A percentile compares a stretch with the other conserved stretches of the same genome.
These are phyloP conservation scores for Delitschia confertaspora DNA, from an alignment of 495 filamentous ascomycete genomes.

Conservation along the genomic window DNA sequence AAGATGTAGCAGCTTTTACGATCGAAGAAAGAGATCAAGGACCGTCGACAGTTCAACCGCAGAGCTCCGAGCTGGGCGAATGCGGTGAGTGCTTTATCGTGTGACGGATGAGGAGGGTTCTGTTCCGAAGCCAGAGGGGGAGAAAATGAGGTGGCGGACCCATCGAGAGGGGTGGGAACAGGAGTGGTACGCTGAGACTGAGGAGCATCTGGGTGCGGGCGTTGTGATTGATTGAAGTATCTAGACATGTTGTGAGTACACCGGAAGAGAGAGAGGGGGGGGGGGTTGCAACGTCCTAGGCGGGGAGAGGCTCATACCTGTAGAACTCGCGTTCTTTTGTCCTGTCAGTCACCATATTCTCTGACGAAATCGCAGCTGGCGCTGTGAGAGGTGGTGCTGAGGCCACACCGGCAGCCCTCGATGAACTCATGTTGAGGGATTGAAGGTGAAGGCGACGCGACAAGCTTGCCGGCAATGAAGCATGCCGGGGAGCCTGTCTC, in stretches of 20 bases:
- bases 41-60: slow-evolving; percentile 45
- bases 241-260: slow-evolving; percentile 4
- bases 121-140: neutral
- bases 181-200: neutral
- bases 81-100: slow-evolving; percentile 54
- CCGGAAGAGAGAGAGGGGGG: neutral
- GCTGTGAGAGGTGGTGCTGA: neutral
- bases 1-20: slow-evolving; percentile 51
- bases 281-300: neutral
- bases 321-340: slow-evolving; percentile 25
- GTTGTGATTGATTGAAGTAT: slow-evolving; percentile 21
- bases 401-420: too few species aligned
- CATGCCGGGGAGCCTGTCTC: too few species aligned
- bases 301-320: slow-evolving; percentile 4
- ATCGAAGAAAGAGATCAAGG: slow-evolving; percentile 54
- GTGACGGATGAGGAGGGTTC: slow-evolving; percentile 1
- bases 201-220: neutral
- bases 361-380: too few species aligned
- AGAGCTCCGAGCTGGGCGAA: slow-evolving; percentile 54
- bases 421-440: too few species aligned
- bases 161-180: slow-evolving; percentile 1
- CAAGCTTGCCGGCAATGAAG: too few species aligned
- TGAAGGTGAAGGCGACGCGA: too few species aligned
- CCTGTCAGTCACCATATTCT: slow-evolving; percentile 3
- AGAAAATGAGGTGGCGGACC: neutral